A percentile compares a stretch with the other conserved stretches of the same genome.
phyloP scores from a whole-genome alignment of 2,329 filamentous ascomycete genomes.

The Fusarium buxicola region DNA sequence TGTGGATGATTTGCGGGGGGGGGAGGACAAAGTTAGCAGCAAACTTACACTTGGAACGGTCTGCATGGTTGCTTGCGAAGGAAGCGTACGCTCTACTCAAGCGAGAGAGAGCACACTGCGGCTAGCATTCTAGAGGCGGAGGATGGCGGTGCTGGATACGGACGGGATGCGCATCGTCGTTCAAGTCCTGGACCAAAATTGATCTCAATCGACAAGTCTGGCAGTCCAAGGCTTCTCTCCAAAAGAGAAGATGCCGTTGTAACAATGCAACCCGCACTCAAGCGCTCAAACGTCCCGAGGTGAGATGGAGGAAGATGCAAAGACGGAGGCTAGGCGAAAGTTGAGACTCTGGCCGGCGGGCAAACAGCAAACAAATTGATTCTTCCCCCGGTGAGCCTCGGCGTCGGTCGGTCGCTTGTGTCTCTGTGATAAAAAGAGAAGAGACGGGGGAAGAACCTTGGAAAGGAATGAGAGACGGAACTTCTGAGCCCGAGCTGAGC shows the following conservation, averaged over 20 bases:
- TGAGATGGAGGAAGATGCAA: slow-evolving; percentile 27
- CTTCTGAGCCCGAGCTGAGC: slow-evolving; percentile 6
- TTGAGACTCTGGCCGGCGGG: slow-evolving; percentile 30
- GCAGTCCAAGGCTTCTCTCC: slow-evolving; percentile 13
- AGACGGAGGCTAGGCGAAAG: slow-evolving; percentile 38
- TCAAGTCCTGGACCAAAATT: slow-evolving; percentile 43
- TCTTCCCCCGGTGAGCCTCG: slow-evolving; percentile 22
- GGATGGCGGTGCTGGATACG: slow-evolving; percentile 44
- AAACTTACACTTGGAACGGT: slow-evolving; percentile 63
- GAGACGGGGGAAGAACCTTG: slow-evolving; percentile 4
- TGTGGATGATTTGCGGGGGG: slow-evolving; percentile 35
- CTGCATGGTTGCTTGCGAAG: slow-evolving; percentile 62
- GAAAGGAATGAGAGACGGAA: slow-evolving; percentile 22
- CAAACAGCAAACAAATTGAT: slow-evolving; percentile 21
- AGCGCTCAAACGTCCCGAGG: slow-evolving; percentile 28
- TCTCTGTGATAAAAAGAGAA: slow-evolving; percentile 4
- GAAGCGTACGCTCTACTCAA: slow-evolving; percentile 53
- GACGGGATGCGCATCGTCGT: slow-evolving; percentile 48
- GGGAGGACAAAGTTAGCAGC: slow-evolving; percentile 36
- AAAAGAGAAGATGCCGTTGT: slow-evolving; percentile 28
- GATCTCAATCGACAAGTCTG: slow-evolving; percentile 30
- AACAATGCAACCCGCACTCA: slow-evolving; percentile 28
- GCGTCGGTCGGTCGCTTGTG: slow-evolving; percentile 28
- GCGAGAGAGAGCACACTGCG: slow-evolving; percentile 51
- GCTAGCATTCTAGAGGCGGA: slow-evolving; percentile 51